These are phyloP conservation scores for Trypanosoma boissoni DNA, from an alignment of 208 protist species.

Conservation along the genomic window DNA sequence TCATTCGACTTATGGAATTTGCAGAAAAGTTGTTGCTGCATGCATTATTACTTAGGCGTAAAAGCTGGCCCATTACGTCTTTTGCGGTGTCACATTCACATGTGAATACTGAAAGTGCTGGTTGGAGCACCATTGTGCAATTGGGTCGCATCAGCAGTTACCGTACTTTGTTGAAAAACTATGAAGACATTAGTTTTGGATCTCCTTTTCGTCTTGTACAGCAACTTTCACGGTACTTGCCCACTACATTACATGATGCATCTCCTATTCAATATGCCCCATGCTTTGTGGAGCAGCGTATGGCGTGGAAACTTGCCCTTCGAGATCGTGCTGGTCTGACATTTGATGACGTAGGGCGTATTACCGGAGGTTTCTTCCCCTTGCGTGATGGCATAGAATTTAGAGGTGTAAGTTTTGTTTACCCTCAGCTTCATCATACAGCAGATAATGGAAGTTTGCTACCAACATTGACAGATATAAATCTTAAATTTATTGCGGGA, in stretches of 20 bases:
- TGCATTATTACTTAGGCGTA: conserved; percentile 13
- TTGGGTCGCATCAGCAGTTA: conserved; percentile 12
- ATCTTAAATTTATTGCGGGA: conserved; percentile 16
- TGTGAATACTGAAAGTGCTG: neutral
- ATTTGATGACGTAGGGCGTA: conserved; percentile 39
- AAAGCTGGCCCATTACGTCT: too few relatives aligned
- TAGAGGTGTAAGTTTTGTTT: conserved; percentile 60
- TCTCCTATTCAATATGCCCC: conserved; percentile 17
- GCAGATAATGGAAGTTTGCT: conserved; percentile 10
- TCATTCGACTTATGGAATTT: conserved; percentile 24
- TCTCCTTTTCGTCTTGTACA: conserved; percentile 19
- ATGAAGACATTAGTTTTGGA: conserved; percentile 10
- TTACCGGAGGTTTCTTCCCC: conserved; percentile 48
- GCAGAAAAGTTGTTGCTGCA: conserved; percentile 22
- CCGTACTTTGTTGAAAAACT: conserved; percentile 10
- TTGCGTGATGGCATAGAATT: conserved; percentile 30
- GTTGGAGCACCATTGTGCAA: conserved; percentile 7
- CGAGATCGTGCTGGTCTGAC: conserved; percentile 8
- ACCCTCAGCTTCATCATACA: conserved; percentile 54
- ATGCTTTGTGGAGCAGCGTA: conserved; percentile 16
- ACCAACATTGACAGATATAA: conserved; percentile 27
- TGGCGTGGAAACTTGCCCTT: conserved; percentile 20
- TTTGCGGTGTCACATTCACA: neutral
- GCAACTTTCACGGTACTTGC: conserved; percentile 26
- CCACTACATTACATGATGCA: conserved; percentile 27